Conservation (phyloP, 106 monocot species). For the Dactylorhiza incarnata region DNA sequence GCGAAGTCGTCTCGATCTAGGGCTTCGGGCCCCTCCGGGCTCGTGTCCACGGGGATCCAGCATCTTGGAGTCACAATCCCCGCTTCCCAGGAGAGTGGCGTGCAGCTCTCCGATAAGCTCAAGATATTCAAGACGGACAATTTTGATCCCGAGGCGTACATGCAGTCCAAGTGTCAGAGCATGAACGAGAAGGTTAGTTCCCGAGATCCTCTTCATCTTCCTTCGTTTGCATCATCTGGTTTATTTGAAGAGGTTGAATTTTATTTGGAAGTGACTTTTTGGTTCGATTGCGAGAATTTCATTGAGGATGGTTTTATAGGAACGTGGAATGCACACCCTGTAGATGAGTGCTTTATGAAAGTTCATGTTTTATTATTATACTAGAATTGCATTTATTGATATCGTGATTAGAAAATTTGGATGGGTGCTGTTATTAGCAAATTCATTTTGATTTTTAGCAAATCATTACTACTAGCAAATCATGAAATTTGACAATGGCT, state of each 20-base stretch:
- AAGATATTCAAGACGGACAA: conserved; percentile 63
- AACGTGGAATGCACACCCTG: not conserved
- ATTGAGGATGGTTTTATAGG: not conserved
- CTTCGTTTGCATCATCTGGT: not conserved
- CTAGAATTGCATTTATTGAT: not conserved
- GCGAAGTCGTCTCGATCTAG: conserved; percentile 58
- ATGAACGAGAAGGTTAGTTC: conserved; percentile 66
- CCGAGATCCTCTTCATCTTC: not conserved
- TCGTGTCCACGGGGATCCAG: conserved; percentile 11
- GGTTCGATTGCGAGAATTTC: not conserved
- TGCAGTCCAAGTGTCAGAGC: conserved; percentile 61
- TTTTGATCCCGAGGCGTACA: conserved; percentile 62
- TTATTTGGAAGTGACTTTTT: not conserved
- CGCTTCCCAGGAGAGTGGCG: conserved; percentile 18
- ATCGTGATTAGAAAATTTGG: not conserved
- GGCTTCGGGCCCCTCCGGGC: conserved; percentile 25
- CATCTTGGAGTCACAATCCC: conserved; percentile 9
- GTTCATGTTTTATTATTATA: not conserved
- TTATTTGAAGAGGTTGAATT: conserved; percentile 3
- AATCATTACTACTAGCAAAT: no score
- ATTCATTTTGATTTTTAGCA: not conserved
- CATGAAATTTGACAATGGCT: no score
- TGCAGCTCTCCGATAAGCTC: conserved; percentile 51
- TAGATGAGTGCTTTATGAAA: not conserved
- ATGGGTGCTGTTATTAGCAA: not conserved